These are phyloP conservation scores for Phytophthora fragariaefolia DNA, from an alignment of 352 stramenopile species.

Conservation along the genomic window DNA sequence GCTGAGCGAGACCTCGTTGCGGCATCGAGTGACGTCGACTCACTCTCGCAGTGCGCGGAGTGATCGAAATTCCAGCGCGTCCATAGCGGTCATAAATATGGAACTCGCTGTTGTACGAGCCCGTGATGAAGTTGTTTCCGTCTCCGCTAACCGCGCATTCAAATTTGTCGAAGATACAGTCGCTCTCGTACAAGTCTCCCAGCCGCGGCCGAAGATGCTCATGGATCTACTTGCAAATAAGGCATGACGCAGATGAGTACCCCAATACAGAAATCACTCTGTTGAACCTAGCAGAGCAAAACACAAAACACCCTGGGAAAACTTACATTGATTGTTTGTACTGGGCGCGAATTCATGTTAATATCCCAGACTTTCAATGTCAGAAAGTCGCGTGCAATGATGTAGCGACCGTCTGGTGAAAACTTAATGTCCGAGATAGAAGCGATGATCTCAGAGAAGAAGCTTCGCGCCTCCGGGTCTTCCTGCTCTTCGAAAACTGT, in stretches of 20 bases:
- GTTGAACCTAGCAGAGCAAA: too few species aligned
- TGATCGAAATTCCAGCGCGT: conserved; percentile 76
- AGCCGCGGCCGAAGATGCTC: conserved; percentile 91
- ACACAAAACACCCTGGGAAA: background rate
- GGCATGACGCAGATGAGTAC: too few species aligned
- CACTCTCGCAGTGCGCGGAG: conserved; percentile 43
- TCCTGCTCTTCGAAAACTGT: conserved; percentile 86
- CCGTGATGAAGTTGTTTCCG: conserved; percentile 93
- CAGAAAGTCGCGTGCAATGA: conserved; percentile 96
- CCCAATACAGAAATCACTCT: too few species aligned
- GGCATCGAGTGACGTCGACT: conserved; percentile 76
- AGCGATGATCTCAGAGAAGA: conserved; percentile 97
- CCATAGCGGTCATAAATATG: conserved; percentile 92
- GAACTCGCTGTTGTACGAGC: conserved; percentile 95
- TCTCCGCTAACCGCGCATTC: conserved; percentile 92
- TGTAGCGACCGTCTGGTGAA: conserved; percentile 93
- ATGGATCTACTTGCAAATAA: conserved; percentile 81
- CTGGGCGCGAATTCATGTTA: conserved; percentile 93
- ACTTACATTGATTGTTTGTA: conserved; percentile 93
- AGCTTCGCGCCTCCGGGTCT: conserved; percentile 85
- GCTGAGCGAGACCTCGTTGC: conserved; percentile 67
- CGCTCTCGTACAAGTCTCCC: conserved; percentile 94
- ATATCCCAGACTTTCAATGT: conserved; percentile 97
- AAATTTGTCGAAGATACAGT: conserved; percentile 99
- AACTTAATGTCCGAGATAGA: conserved; percentile 96